phyloP scores from a whole-genome alignment of 2,329 filamentous ascomycete genomes.

The Sporothrix dimorphospora region DNA sequence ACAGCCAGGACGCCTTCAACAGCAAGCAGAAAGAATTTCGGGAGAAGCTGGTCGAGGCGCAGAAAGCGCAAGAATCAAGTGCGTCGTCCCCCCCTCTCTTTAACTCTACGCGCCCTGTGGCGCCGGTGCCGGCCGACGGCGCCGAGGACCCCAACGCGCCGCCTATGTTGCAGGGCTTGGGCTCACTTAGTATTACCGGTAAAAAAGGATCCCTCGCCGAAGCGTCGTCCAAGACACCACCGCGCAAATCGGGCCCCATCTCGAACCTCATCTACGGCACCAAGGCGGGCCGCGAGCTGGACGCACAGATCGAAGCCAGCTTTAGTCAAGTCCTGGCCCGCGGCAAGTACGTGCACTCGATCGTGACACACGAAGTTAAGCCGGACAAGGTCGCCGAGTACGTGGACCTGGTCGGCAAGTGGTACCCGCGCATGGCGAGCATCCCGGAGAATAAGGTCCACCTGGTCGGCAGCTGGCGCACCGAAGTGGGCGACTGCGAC shows the following conservation, averaged over 20 bases:
- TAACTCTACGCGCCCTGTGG: constrained; percentile 7
- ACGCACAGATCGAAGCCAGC: constrained; percentile 92
- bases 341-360: constrained; percentile 98
- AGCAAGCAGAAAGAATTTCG: constrained; percentile 84
- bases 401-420: constrained; percentile 81
- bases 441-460: constrained; percentile 90
- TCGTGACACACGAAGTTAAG: constrained; percentile 94
- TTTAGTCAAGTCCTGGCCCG: constrained; percentile 94
- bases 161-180: constrained; percentile 50
- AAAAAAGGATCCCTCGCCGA: constrained; percentile 63
- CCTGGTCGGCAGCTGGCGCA: constrained; percentile 96
- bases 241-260: constrained; percentile 72
- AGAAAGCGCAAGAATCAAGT: constrained; percentile 88
- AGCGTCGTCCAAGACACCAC: constrained; percentile 56
- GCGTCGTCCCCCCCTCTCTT: constrained; percentile 46
- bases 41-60: constrained; percentile 74
- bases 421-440: constrained; percentile 89
- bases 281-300: constrained; percentile 89
- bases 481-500: constrained; percentile 95
- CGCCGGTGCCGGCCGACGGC: constrained; percentile 6
- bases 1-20: constrained; percentile 76
- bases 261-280: constrained; percentile 95
- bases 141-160: constrained; percentile 19
- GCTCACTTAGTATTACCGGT: constrained; percentile 59
- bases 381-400: constrained; percentile 96